A percentile compares a stretch with the other conserved stretches of the same genome.
These are phyloP conservation scores for Tylopilus plumbeoviolaceoides DNA, from an alignment of 768 basidiomycete species.

Conservation along the genomic window DNA sequence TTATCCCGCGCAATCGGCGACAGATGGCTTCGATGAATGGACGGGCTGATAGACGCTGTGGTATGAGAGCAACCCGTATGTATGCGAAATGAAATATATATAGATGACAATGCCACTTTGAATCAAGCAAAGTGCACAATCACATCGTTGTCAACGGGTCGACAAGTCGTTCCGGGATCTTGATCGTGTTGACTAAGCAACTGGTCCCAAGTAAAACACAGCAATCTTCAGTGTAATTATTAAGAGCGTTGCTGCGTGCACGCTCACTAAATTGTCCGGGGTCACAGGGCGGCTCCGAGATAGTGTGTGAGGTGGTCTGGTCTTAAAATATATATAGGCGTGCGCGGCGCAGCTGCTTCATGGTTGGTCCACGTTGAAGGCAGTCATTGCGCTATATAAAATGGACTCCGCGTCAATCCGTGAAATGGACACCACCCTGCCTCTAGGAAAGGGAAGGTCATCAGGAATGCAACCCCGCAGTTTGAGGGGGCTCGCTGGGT, in stretches of 20 bases:
- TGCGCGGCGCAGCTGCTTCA: conserved; percentile 6
- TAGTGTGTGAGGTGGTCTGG: conserved; percentile 3
- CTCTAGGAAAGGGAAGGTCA: conserved; percentile 5
- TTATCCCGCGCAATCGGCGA: conserved; percentile 21
- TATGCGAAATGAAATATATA: conserved; percentile 14
- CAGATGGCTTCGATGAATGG: conserved; percentile 10
- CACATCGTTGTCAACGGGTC: conserved; percentile 12
- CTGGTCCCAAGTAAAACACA: conserved; percentile 9
- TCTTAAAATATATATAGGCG: background rate
- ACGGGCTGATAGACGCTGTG: conserved; percentile 13
- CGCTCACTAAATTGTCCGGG: conserved; percentile 8
- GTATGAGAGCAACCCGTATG: background rate
- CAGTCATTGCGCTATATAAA: conserved; percentile 15
- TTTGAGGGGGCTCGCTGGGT: conserved; percentile 25
- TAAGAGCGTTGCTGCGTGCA: conserved; percentile 17
- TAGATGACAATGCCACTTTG: conserved; percentile 10
- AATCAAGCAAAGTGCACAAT: conserved; percentile 1
- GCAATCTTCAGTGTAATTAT: conserved; percentile 4
- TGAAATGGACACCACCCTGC: conserved; percentile 11
- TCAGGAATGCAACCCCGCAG: conserved; percentile 25
- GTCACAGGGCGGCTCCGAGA: conserved; percentile 26
- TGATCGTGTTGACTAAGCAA: conserved; percentile 4
- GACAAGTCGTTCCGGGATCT: conserved; percentile 6
- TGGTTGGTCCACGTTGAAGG: conserved; percentile 10
- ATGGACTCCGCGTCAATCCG: conserved; percentile 17